Evolutionary conservation across 2,329 filamentous ascomycete genomes (phyloP).

Genomic region (Fusarium miscanthi): DNA sequence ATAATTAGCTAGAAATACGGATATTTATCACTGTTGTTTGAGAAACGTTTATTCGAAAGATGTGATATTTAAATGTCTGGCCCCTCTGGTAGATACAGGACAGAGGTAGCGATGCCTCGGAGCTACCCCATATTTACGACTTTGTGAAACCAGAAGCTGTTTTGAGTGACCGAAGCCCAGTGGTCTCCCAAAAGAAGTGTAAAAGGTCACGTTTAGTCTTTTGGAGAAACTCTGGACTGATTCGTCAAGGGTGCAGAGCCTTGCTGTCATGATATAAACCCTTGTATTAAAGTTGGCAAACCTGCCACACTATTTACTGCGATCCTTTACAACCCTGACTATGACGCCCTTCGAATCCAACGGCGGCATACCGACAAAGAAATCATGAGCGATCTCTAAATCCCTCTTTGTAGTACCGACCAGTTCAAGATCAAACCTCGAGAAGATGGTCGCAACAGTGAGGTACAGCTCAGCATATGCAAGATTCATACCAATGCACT

Average conservation of each 20-base stretch:
- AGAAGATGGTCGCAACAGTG: not conserved
- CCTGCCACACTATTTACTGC: no score
- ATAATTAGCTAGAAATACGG: rapidly evolving
- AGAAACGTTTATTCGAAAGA: rapidly evolving
- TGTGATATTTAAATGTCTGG: rapidly evolving
- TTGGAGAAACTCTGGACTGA: not conserved
- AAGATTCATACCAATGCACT: conserved; percentile 1
- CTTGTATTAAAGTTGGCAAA: rapidly evolving
- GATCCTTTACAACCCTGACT: not conserved
- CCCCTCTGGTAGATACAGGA: rapidly evolving
- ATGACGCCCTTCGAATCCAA: not conserved
- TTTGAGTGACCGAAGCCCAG: rapidly evolving
- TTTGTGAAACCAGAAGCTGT: rapidly evolving
- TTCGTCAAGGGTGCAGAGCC: rapidly evolving
- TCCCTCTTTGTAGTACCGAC: not conserved
- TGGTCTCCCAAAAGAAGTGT: rapidly evolving
- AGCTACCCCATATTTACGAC: rapidly evolving
- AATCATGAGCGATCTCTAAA: conserved; percentile 1
- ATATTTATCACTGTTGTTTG: rapidly evolving
- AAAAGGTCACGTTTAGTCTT: not conserved
- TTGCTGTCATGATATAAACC: no score
- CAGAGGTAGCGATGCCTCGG: not conserved
- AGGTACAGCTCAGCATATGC: conserved; percentile 5
- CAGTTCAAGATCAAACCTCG: not conserved
- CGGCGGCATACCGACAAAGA: not conserved